Conservation (phyloP, 2,329 filamentous ascomycete genomes). For the Colletotrichum shisoi region DNA sequence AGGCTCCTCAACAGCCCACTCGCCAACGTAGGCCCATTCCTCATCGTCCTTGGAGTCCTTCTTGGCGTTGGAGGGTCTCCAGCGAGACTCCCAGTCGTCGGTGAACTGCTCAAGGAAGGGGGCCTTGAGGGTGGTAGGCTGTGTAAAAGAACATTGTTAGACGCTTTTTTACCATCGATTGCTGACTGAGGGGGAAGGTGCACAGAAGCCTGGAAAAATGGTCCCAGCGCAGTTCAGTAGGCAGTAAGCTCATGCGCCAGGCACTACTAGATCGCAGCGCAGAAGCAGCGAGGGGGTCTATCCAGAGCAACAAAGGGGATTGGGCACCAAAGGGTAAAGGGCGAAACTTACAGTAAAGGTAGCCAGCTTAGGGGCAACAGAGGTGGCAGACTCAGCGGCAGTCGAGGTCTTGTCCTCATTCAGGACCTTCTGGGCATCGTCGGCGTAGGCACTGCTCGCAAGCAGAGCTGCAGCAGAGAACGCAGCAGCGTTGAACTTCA, state of each 20-base stretch:
- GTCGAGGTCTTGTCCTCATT: slow-evolving; percentile 57
- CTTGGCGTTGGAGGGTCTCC: slow-evolving; percentile 96
- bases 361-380: slow-evolving; percentile 71
- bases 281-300: slow-evolving; percentile 7
- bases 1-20: slow-evolving; percentile 97
- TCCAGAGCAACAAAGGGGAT: slow-evolving; percentile 22
- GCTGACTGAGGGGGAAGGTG: background rate
- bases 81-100: slow-evolving; percentile 91
- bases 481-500: slow-evolving; percentile 85
- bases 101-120: slow-evolving; percentile 99
- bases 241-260: slow-evolving; percentile 28
- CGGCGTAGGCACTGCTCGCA: slow-evolving; percentile 73
- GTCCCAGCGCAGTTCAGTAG: slow-evolving; percentile 28
- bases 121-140: slow-evolving; percentile 89
- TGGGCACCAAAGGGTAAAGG: slow-evolving; percentile 3
- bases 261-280: slow-evolving; percentile 7
- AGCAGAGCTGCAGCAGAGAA: slow-evolving; percentile 77
- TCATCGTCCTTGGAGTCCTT: slow-evolving; percentile 88
- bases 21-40: slow-evolving; percentile 97
- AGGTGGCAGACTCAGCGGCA: slow-evolving; percentile 60
- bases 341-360: slow-evolving; percentile 82
- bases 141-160: slow-evolving; percentile 33
- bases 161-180: background rate
- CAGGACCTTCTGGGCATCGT: slow-evolving; percentile 68
- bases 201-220: slow-evolving; percentile 20